Evolutionary conservation across 768 basidiomycete genomes (phyloP).

Genomic region (Daedaleopsis sinensis): DNA sequence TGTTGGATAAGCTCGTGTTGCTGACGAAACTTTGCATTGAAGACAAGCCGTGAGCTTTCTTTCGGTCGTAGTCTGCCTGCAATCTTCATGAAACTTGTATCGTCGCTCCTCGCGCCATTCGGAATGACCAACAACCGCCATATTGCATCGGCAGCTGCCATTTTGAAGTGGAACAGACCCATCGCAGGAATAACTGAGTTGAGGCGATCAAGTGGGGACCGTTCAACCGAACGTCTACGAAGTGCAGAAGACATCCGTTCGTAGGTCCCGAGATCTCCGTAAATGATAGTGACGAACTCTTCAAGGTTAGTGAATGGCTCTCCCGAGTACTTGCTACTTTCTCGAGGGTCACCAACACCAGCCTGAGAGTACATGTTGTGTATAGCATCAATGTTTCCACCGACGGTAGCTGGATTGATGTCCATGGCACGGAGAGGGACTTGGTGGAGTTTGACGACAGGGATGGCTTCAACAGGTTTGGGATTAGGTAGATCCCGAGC

Average conservation of each 20-base stretch:
- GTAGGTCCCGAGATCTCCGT: neutral
- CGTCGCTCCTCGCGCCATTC: neutral
- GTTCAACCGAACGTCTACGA: conserved; percentile 20
- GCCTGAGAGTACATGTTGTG: conserved; percentile 26
- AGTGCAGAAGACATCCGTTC: neutral
- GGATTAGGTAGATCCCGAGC: neutral
- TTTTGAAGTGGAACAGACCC: conserved; percentile 40
- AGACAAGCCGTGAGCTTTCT: neutral
- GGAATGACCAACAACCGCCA: neutral
- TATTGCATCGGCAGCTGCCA: conserved; percentile 32
- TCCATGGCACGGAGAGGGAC: conserved; percentile 26
- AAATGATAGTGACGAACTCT: neutral
- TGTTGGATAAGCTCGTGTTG: neutral
- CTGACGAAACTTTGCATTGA: neutral
- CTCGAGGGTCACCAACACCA: conserved; percentile 16
- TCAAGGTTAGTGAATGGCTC: conserved; percentile 26
- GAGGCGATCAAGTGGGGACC: conserved; percentile 31
- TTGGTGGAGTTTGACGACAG: neutral
- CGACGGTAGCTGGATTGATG: conserved; percentile 19
- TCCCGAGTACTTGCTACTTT: conserved; percentile 22
- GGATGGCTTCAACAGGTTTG: neutral
- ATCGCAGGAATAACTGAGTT: conserved; percentile 38
- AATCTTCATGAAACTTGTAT: neutral
- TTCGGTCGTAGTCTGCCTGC: neutral
- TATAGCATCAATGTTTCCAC: conserved; percentile 27